phyloP scores from a whole-genome alignment of 1,284 basidiomycete species.

The Gomphus bonarii region DNA sequence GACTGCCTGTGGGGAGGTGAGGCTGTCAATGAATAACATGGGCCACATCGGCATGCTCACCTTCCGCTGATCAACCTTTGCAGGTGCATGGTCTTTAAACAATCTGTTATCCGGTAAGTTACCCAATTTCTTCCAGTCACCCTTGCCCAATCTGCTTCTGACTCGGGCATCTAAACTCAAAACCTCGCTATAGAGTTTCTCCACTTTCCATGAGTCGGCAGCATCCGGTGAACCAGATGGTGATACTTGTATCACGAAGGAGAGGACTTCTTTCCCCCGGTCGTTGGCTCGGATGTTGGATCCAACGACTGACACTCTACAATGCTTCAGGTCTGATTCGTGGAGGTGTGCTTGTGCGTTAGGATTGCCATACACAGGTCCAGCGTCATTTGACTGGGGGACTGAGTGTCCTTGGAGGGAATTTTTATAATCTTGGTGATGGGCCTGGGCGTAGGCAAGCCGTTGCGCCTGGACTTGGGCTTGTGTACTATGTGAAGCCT shows the following conservation, averaged over 20 bases:
- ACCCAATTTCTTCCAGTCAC: slow-evolving; percentile 68
- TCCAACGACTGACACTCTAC: slow-evolving; percentile 51
- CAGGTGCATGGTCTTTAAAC: slow-evolving; percentile 95
- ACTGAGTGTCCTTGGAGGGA: slow-evolving; percentile 6
- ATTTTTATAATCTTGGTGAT: background rate
- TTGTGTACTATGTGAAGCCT: background rate
- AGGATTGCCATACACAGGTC: background rate
- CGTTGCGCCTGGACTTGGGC: slow-evolving; percentile 9
- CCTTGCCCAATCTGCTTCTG: slow-evolving; percentile 48
- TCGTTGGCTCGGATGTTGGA: slow-evolving; percentile 80
- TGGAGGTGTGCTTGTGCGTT: slow-evolving; percentile 19
- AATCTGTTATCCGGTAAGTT: slow-evolving; percentile 83
- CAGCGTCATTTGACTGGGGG: slow-evolving; percentile 49
- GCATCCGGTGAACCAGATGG: slow-evolving; percentile 40
- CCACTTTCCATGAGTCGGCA: slow-evolving; percentile 80
- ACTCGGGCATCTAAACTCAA: slow-evolving; percentile 62
- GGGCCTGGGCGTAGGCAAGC: slow-evolving; percentile 4
- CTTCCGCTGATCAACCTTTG: slow-evolving; percentile 92
- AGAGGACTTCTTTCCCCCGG: slow-evolving; percentile 77
- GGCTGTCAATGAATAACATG: slow-evolving; percentile 11
- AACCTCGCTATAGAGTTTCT: slow-evolving; percentile 91
- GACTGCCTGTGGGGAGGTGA: slow-evolving; percentile 40
- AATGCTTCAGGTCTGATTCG: slow-evolving; percentile 53
- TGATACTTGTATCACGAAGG: slow-evolving; percentile 60
- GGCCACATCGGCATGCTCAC: slow-evolving; percentile 30